Evolutionary conservation across 1,139 yeast genomes (phyloP).

Genomic region (Taiozyma sp.): DNA sequence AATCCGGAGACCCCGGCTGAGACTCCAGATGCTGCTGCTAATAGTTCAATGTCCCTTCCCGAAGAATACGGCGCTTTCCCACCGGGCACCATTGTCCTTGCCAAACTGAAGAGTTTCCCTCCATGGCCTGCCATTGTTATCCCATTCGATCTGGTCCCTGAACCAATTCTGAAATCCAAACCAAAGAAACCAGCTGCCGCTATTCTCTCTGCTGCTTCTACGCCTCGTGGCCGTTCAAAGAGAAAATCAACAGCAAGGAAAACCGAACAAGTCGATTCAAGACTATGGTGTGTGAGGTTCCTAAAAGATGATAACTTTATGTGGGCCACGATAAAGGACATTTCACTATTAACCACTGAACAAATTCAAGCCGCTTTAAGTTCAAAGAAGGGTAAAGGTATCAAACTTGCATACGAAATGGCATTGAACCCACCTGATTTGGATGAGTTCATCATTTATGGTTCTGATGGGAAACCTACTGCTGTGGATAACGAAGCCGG

Average conservation of each 20-base stretch:
- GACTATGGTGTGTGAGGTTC: slow-evolving; percentile 43
- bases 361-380: slow-evolving; percentile 25
- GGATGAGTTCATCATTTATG: slow-evolving; percentile 24
- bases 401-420: slow-evolving; percentile 25
- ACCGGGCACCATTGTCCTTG: slow-evolving; percentile 44
- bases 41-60: not conserved
- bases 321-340: slow-evolving; percentile 47
- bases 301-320: slow-evolving; percentile 63
- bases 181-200: slow-evolving; percentile 34
- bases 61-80: slow-evolving; percentile 22
- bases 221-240: not conserved
- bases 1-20: not conserved
- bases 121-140: slow-evolving; percentile 81
- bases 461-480: slow-evolving; percentile 25
- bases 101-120: slow-evolving; percentile 73
- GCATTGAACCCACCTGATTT: slow-evolving; percentile 24
- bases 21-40: not conserved
- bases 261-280: slow-evolving; percentile 14
- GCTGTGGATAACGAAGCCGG: slow-evolving; percentile 21
- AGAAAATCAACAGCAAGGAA: not conserved
- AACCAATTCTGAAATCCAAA: slow-evolving; percentile 39
- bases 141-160: slow-evolving; percentile 53
- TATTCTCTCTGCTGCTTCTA: not conserved
- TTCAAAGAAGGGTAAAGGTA: slow-evolving; percentile 26
- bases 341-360: slow-evolving; percentile 30